These are phyloP conservation scores for Cystobasidium onofrii DNA, from an alignment of 768 basidiomycete species.

Conservation along the genomic window DNA sequence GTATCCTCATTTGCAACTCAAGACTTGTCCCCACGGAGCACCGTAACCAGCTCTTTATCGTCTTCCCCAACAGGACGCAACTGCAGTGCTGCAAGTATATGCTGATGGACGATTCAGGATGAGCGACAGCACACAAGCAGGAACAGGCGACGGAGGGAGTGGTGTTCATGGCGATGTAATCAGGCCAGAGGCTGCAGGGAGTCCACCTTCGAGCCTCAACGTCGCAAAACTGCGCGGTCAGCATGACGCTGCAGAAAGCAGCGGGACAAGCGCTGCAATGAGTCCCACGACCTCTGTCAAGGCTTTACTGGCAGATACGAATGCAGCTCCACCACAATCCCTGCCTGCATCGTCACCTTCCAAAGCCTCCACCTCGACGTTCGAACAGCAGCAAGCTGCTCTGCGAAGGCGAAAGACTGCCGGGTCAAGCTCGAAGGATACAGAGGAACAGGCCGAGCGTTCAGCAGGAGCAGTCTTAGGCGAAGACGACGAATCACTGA, in stretches of 20 bases:
- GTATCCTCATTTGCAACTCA: too few species aligned
- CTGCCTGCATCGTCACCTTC: not conserved
- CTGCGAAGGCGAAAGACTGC: not conserved
- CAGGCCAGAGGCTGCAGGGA: not conserved
- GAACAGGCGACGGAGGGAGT: not conserved
- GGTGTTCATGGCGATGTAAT: not conserved
- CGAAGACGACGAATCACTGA: not conserved
- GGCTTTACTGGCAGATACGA: conserved; percentile 24
- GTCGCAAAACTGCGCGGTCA: not conserved
- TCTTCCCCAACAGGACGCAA: not conserved
- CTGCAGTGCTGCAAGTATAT: not conserved
- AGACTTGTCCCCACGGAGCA: not conserved
- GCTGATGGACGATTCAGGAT: not conserved
- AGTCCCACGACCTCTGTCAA: conserved; percentile 23
- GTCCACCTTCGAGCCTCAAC: not conserved
- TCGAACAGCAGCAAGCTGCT: conserved; percentile 20
- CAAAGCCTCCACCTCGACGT: not conserved
- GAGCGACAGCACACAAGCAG: not conserved
- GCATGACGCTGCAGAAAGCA: not conserved
- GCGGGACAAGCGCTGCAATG: not conserved
- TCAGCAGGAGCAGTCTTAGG: not conserved
- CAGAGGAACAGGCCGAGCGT: not conserved
- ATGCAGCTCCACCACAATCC: conserved; percentile 10
- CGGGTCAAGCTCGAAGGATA: not conserved
- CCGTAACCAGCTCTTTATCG: not conserved